Evolutionary conservation across 345 rosid genomes (phyloP).

Genomic region (Syzygium oleosum): DNA sequence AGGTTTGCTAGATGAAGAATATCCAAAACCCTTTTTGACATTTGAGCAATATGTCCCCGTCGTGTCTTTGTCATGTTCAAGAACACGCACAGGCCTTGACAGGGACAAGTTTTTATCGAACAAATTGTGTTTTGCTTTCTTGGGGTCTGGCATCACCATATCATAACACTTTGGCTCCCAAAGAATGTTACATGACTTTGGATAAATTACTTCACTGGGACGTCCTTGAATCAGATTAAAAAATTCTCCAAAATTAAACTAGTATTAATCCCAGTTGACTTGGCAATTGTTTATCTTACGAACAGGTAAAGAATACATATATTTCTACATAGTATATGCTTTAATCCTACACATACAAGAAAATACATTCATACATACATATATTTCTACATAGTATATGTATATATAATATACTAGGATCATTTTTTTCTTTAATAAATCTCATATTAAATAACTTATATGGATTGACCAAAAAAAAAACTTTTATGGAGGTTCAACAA

Average conservation of each 20-base stretch:
- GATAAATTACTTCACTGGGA: background rate
- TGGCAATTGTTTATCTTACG: background rate
- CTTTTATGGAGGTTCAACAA: background rate
- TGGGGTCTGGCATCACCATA: background rate
- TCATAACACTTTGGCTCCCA: background rate
- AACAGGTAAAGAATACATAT: background rate
- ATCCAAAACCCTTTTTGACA: background rate
- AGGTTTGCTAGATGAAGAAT: background rate
- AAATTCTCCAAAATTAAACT: background rate
- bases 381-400: background rate
- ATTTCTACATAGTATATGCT: background rate
- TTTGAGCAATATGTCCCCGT: background rate
- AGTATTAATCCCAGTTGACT: background rate
- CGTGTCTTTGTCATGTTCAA: background rate
- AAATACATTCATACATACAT: background rate
- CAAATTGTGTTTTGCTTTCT: background rate
- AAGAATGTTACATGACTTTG: background rate
- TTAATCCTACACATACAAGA: background rate
- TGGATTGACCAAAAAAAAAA: background rate
- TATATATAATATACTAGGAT: background rate
- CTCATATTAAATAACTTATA: background rate
- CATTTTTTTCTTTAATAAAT: background rate
- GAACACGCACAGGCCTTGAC: background rate
- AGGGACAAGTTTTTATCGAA: background rate
- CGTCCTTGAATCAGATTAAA: background rate